These are phyloP conservation scores for Termitomyces eurrhizus DNA, from an alignment of 768 basidiomycete species.

Conservation along the genomic window DNA sequence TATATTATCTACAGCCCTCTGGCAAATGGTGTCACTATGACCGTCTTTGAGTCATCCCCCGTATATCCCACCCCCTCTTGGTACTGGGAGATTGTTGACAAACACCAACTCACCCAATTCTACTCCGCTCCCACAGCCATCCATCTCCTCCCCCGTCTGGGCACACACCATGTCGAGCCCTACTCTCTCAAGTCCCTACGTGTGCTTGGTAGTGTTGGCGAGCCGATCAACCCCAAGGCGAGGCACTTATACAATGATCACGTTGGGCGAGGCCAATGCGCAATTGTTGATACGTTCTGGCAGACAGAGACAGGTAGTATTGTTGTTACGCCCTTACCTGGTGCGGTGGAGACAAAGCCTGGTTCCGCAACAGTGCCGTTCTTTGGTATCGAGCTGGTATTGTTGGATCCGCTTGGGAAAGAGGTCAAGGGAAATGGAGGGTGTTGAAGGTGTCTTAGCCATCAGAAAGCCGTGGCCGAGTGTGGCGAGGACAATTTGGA, in stretches of 20 bases:
- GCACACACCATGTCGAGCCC: too few species aligned
- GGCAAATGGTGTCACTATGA: too few species aligned
- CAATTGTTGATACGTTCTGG: too few species aligned
- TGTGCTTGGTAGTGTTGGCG: constrained; percentile 90
- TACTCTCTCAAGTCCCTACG: too few species aligned
- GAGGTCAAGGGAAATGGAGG: constrained; percentile 77
- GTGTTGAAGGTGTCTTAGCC: constrained; percentile 88
- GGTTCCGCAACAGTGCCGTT: constrained; percentile 92
- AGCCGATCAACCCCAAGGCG: constrained; percentile 98
- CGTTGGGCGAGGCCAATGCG: constrained; percentile 84
- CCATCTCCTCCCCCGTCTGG: constrained; percentile 82
- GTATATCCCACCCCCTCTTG: constrained; percentile 94
- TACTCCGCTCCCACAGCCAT: constrained; percentile 96
- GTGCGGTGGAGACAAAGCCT: too few species aligned
- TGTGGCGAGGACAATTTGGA: too few species aligned
- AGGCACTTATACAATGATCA: constrained; percentile 99
- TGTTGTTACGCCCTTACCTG: too few species aligned
- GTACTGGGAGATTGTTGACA: constrained; percentile 95
- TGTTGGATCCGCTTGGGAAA: constrained; percentile 80
- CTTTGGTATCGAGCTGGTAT: constrained; percentile 97
- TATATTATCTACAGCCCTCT: too few species aligned
- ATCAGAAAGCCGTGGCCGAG: constrained; percentile 80
- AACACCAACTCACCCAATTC: constrained; percentile 92
- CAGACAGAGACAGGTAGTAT: too few species aligned
- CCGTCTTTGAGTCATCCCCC: constrained; percentile 94